Percentiles rank a stretch among this genome's conserved stretches.
Conservation (phyloP, 352 stramenopile genomes). For the Globisporangium megalacanthum region DNA sequence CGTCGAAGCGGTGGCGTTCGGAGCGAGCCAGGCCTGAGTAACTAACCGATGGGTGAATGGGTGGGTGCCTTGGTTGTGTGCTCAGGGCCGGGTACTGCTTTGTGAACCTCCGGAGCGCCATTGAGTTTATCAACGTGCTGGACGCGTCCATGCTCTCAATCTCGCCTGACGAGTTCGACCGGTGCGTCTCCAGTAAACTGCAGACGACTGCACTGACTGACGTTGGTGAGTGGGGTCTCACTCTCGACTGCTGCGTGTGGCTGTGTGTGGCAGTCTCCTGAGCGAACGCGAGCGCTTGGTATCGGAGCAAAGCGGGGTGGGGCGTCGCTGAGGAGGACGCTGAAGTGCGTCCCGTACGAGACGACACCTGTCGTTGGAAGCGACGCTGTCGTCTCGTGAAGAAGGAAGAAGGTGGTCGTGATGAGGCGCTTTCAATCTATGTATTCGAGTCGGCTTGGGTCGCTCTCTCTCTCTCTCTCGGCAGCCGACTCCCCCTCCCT, state of each 20-base stretch:
- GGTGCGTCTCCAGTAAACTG: slow-evolving; percentile 20
- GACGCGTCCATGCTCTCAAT: slow-evolving; percentile 83
- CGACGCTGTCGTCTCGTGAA: neutral
- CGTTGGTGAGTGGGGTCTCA: neutral
- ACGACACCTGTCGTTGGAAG: neutral
- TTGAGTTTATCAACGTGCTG: slow-evolving; percentile 88
- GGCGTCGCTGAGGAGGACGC: neutral
- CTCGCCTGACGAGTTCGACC: slow-evolving; percentile 69
- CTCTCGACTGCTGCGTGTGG: neutral
- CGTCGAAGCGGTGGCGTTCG: neutral
- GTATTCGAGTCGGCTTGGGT: neutral
- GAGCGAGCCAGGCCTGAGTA: too few relatives aligned
- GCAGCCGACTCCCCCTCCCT: too few relatives aligned
- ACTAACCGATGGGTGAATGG: neutral
- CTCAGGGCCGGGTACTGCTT: slow-evolving; percentile 87
- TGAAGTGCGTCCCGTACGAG: neutral
- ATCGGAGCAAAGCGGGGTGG: slow-evolving; percentile 6
- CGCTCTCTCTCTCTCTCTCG: too few relatives aligned
- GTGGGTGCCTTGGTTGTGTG: slow-evolving; percentile 1
- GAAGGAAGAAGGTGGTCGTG: neutral
- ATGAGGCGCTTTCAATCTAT: neutral
- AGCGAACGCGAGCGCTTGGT: slow-evolving; percentile 29
- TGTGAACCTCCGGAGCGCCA: slow-evolving; percentile 86
- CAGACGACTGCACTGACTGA: neutral
- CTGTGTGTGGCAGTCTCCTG: slow-evolving; percentile 20